These are phyloP conservation scores for Miamiensis avidus DNA, from an alignment of 169 alveolate genomes.

Conservation along the genomic window DNA sequence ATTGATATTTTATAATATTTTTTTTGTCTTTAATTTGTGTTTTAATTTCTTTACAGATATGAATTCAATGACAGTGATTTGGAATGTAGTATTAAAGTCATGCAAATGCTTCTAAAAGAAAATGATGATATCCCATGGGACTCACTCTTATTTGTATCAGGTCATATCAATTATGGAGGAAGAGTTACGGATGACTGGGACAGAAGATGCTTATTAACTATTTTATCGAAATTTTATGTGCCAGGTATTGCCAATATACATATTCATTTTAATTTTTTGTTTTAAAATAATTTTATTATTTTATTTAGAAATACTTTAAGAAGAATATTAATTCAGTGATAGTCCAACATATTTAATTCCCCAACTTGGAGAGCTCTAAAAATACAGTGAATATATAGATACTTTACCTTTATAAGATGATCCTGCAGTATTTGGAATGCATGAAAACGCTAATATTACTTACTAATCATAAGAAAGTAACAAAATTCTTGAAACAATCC, in stretches of 20 bases:
- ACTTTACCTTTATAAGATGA: conserved; percentile 85
- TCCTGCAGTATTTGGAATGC: conserved; percentile 94
- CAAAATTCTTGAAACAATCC: conserved; percentile 77
- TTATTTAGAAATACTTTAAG: conserved; percentile 59
- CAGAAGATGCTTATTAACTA: conserved; percentile 85
- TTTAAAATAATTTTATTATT: conserved; percentile 30
- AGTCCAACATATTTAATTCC: conserved; percentile 81
- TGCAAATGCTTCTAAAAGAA: conserved; percentile 83
- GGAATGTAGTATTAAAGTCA: conserved; percentile 60
- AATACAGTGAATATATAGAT: conserved; percentile 76
- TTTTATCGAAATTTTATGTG: conserved; percentile 77
- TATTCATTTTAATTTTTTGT: conserved; percentile 37
- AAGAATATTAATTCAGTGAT: conserved; percentile 83
- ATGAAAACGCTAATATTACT: conserved; percentile 91
- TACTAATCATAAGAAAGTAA: conserved; percentile 84
- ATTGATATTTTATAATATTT: too few relatives aligned
- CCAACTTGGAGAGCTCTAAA: conserved; percentile 58
- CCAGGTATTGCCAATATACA: conserved; percentile 43
- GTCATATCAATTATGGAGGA: conserved; percentile 95
- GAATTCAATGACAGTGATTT: conserved; percentile 93
- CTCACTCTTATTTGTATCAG: conserved; percentile 88
- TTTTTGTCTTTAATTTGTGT: neutral
- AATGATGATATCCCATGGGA: conserved; percentile 91
- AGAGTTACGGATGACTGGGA: conserved; percentile 96
- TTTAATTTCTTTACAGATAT: conserved; percentile 59